Evolutionary conservation across 306 rosid species (phyloP), one percentile per base, ranked within the genome.

Genomic region (Carpinus fangiana): DNA sequence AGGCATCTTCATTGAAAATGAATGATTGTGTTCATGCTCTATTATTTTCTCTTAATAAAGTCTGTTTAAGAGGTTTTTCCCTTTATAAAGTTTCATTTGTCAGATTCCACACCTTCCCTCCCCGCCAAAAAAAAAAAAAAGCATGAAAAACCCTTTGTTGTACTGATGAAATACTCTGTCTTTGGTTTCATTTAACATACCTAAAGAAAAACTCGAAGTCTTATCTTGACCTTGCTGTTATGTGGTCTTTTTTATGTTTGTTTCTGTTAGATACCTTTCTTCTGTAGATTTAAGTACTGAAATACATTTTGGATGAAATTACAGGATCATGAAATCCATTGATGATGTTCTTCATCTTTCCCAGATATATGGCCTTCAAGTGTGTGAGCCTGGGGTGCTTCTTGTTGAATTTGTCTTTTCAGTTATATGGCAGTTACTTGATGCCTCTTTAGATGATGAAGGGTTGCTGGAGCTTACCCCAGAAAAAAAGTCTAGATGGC

Each of bases 381-480:
- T 67, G 78, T 52, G 87, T 84, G 98, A 92, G 72, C 89, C 90
- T 8, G 98, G 98, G 78, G 75, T 88, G 81, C 76, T 90, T 82
- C 88, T 95, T 74, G 97, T 95, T 75, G 93, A 86, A 61, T 92
- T 92, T 85, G 79, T 92, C 77, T 90, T 95, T 85, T 85, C 98
- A 57, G 82, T 90, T 80, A 86, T 91, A 36, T 86, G 89, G 90
- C 97, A 88, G 82, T 87, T 94, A 73, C 91, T 94, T 76, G 98
- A 92, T 75, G 98, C 97, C 82, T 86, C 93, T 81, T 83, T 94
- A 70, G 93, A 94, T 80, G 97, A 94, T 78, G 98, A 94, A 86
- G 88, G 89, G 23, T 82, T 94, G 84, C 87, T 90, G 77, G 90
- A 87, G 79, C 87, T 84, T 79, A 76, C 81, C 64, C 77, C 85